Base-by-base conservation (phyloP, 2,329 filamentous ascomycete genomes). In the Aaosphaeria pasadenensis region DNA sequence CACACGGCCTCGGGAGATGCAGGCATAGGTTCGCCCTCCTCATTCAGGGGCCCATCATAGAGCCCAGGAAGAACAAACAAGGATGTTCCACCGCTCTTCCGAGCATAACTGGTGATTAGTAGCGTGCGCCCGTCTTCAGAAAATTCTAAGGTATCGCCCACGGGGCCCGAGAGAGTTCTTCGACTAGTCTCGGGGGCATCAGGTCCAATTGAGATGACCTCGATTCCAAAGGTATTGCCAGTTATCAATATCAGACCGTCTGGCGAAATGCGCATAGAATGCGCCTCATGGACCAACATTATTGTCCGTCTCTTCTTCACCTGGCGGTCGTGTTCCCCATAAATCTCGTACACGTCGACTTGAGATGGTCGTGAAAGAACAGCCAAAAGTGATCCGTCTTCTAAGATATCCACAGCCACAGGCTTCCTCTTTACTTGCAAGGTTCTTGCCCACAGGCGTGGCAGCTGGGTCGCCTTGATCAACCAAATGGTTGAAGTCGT, bases 171-270 rank as follows among this genome's bases (percentile, higher is more conserved):
- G 7, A 72, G 63, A 5, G 64, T 64, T 4, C 70, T 59, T 43
- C 65, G 53, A 30, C 62, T 55, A 4, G 69, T 60, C 40, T 67
- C 69, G 5, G 64, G 62, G 1, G 82, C 83, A 45, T 77, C 81
- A 2, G 85, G 76, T 42, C 82, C 82, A 36, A 95, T 74, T 5
- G 89, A 88, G 30, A 88, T 85, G 0, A 96, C 88, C 67, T 96
- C 91, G 53, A 96, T 91, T n/a, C 88, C 89, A 47, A 88, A 88
- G 62, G 90, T 85, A 68, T 91, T 95, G 6, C 90, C 90, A 11
- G 89, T 87, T 28, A 91, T 91, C 41, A 96, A 73, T 11, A 96
- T 88, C 39, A 86, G 84, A 28, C 89, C 89, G 54, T 87, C 88
- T 1, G 90, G 89, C 0, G 90, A 92, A 30, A 96, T 74, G 11